Evolutionary conservation across 106 monocot species (phyloP).

Genomic region (Narthecium ossifragum): DNA sequence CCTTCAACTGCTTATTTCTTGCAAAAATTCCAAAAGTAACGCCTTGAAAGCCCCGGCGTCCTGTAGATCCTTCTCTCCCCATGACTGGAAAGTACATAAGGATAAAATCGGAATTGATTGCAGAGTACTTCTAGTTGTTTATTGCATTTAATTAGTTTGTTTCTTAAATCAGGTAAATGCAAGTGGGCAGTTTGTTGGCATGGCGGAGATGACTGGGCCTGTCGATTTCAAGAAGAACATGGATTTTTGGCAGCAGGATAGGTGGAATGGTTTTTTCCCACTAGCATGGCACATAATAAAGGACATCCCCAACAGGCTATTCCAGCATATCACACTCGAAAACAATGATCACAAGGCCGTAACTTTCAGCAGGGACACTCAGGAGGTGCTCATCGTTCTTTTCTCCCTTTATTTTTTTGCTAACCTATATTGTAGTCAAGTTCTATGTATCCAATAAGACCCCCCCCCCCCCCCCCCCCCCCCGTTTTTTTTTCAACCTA

Average conservation of each 20-base stretch:
- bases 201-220: slow-evolving; percentile 89
- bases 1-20: too few species aligned
- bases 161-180: slow-evolving; percentile 60
- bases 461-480: not conserved
- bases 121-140: too few species aligned
- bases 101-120: too few species aligned
- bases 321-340: slow-evolving; percentile 62
- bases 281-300: slow-evolving; percentile 88
- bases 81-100: too few species aligned
- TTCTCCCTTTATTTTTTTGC: not conserved
- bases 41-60: too few species aligned
- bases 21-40: too few species aligned
- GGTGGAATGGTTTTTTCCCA: slow-evolving; percentile 88
- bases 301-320: slow-evolving; percentile 62
- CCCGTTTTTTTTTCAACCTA: too few species aligned
- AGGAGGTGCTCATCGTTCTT: slow-evolving; percentile 44
- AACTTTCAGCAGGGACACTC: slow-evolving; percentile 81
- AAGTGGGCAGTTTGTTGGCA: slow-evolving; percentile 83
- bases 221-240: slow-evolving; percentile 80
- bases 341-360: slow-evolving; percentile 75
- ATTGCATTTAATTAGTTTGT: not conserved
- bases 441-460: not conserved
- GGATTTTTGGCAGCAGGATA: slow-evolving; percentile 77
- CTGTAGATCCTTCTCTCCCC: too few species aligned
- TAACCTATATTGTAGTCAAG: not conserved